A percentile compares a stretch with the other conserved stretches of the same genome.
phyloP scores from a whole-genome alignment of 1,284 basidiomycete species.

The Sporisorium iseilematis-ciliati region DNA sequence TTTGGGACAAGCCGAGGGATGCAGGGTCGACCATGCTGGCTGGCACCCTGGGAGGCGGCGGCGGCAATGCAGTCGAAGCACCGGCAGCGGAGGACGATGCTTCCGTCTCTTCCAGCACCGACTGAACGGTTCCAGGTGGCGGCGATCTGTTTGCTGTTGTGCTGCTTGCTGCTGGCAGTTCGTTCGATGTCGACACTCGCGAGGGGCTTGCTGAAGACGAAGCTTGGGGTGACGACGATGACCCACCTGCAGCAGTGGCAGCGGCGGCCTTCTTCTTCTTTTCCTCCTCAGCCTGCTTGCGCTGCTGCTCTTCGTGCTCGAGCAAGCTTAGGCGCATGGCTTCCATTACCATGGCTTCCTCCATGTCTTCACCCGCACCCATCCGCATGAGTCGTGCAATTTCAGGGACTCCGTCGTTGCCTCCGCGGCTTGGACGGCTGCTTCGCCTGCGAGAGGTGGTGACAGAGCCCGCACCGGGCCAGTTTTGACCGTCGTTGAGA shows the following conservation, averaged over 20 bases:
- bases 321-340: slow-evolving; percentile 94
- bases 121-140: slow-evolving; percentile 11
- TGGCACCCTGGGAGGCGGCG: slow-evolving; percentile 9
- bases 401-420: slow-evolving; percentile 70
- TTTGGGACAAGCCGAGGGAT: slow-evolving; percentile 48
- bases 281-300: slow-evolving; percentile 66
- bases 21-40: slow-evolving; percentile 23
- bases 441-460: slow-evolving; percentile 44
- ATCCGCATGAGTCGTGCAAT: slow-evolving; percentile 86
- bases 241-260: not conserved
- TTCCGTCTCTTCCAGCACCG: slow-evolving; percentile 41
- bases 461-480: slow-evolving; percentile 30
- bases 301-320: slow-evolving; percentile 79
- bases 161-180: slow-evolving; percentile 2
- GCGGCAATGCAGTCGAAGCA: not conserved
- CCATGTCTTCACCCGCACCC: slow-evolving; percentile 85
- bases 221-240: not conserved
- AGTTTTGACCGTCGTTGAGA: slow-evolving; percentile 57
- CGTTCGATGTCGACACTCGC: slow-evolving; percentile 14
- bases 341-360: slow-evolving; percentile 99
- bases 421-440: slow-evolving; percentile 43
- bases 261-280: slow-evolving; percentile 32
- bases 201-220: slow-evolving; percentile 18
- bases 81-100: not conserved
- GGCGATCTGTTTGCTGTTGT: slow-evolving; percentile 9